phyloP scores from a whole-genome alignment of 2,329 filamentous ascomycete species.

The Dactylellina haptotyla region DNA sequence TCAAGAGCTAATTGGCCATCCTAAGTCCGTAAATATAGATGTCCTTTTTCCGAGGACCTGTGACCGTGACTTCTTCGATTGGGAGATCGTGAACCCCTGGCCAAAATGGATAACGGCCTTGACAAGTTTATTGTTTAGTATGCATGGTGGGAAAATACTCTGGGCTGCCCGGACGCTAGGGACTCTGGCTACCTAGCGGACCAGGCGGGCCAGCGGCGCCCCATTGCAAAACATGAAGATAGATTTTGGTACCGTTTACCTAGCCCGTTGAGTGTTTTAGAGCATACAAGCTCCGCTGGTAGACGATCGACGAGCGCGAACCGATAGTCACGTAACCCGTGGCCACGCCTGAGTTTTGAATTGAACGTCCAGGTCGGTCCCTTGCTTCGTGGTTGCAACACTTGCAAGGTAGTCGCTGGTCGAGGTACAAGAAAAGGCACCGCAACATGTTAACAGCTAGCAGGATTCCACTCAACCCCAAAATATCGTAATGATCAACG shows the following conservation, averaged over 20 bases:
- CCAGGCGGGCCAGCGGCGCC: neutral
- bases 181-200: neutral
- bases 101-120: too few species aligned
- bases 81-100: too few species aligned
- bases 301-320: neutral
- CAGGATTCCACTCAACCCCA: slow-evolving; percentile 42
- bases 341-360: slow-evolving; percentile 8
- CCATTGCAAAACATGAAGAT: neutral
- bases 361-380: slow-evolving; percentile 11
- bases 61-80: neutral
- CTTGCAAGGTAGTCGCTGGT: slow-evolving; percentile 15
- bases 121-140: too few species aligned
- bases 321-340: slow-evolving; percentile 8
- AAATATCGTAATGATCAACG: slow-evolving; percentile 41
- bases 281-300: too few species aligned
- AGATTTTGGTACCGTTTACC: neutral
- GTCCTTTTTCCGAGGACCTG: neutral
- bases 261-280: neutral
- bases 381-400: neutral
- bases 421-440: neutral
- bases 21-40: neutral
- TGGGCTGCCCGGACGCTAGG: too few species aligned
- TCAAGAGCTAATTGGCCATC: neutral
- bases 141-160: too few species aligned
- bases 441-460: slow-evolving; percentile 7